These are phyloP conservation scores for Tremella mesenterica DNA, from an alignment of 768 basidiomycete species.

Conservation along the genomic window DNA sequence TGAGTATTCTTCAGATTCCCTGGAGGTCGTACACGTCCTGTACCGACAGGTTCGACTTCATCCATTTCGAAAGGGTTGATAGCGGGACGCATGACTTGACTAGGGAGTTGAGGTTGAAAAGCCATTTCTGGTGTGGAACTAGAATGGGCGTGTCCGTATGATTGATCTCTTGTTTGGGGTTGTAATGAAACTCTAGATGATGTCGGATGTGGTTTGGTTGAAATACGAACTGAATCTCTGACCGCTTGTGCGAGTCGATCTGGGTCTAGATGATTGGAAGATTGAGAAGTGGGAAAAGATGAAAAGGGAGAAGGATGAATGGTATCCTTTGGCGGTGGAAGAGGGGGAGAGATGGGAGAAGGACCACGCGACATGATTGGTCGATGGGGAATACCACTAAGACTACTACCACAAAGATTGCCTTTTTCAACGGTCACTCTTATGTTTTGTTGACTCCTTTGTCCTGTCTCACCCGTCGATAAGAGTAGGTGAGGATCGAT, in stretches of 20 bases:
- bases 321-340: conserved; percentile 1
- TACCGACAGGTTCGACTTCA: conserved; percentile 13
- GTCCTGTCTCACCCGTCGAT: too few species aligned
- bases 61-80: conserved; percentile 24
- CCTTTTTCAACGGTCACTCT: too few species aligned
- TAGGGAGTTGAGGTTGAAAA: conserved; percentile 6
- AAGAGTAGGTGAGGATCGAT: too few species aligned
- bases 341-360: conserved; percentile 1
- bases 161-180: conserved; percentile 8
- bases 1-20: neutral
- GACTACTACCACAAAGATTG: too few species aligned
- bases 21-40: conserved; percentile 1
- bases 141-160: conserved; percentile 6
- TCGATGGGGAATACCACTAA: too few species aligned
- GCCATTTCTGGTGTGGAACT: conserved; percentile 10
- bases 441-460: too few species aligned
- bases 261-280: neutral
- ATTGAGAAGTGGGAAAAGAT: neutral
- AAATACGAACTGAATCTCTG: conserved; percentile 16
- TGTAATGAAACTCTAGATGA: neutral
- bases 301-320: neutral
- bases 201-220: conserved; percentile 1
- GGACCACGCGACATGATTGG: conserved; percentile 2
- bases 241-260: conserved; percentile 11
- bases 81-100: neutral